Evolutionary conservation across 2,329 filamentous ascomycete species (phyloP), one percentile per base, ranked within the genome.

Genomic region (Calonectria honghensis): DNA sequence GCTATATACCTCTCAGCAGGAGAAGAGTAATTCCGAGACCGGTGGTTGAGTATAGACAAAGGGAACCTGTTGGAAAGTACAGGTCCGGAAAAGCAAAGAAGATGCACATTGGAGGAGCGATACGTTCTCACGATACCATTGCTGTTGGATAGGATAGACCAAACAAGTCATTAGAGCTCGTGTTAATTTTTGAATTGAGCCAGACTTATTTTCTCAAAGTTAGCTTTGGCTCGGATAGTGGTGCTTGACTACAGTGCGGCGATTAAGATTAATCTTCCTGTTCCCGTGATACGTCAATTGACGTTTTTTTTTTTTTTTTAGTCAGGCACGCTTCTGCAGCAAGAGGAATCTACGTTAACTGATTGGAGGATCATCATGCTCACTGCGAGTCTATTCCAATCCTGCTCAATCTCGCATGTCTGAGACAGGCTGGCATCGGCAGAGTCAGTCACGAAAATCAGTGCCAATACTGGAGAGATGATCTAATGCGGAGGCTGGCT

Each of bases 121-220:
- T 59, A 24, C 14, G 9, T 32, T 37, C 31, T 14, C 54, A 24
- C 31, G 32, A 59, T 59, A 37, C 54, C 54, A 37, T 59, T 37
- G 32, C 13, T n/a, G 11, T 24, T 61, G 35, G 9, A 27, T 29
- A 24, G 13, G n/a, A 29, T 29, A 29, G 35, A 41, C 35, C 13
- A 39, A 35, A 7, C 16, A 39, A n/a, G n/a, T 24, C 24, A 29
- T 29, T 61, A 61, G 57, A 61, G 20, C 13, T 16, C 13, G n/a
- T 61, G n/a, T 6, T 61, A 41, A 14, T 39, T 61, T 41, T 61
- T 32, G 57, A 61, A 39, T 61, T 61, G n/a, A 29, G 35, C n/a
- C 18, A 24, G n/a, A 39, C n/a, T 18, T 39, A 6, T 61, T 61
- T 2, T 35, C 18, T 24, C 20, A 24, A 48, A 13, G n/a, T 48